Evolutionary conservation across 73 alveolate genomes (phyloP), one percentile per base, ranked within the genome.

Genomic region (Blepharisma stoltei): DNA sequence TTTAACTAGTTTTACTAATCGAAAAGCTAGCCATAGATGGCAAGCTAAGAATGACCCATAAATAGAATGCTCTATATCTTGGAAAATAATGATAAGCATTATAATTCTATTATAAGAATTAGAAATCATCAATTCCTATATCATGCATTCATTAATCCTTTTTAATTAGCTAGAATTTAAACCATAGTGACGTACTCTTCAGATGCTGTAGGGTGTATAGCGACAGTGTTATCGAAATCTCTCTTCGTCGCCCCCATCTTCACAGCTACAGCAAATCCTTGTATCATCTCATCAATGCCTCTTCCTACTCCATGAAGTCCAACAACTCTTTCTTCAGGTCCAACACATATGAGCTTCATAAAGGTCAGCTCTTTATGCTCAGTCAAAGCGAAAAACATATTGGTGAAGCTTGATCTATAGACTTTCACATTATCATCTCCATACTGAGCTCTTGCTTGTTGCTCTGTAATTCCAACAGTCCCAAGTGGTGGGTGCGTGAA

Each of bases 231-330:
- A 75, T 95, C 98, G 70, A 93, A 92, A 80, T 91, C 95, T 41
- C 78, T 83, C 79, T 94, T 95, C 7, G 98, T 94, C 6, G 98
- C 96, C 20, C 98, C 98, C 93, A 95, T 94, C 54, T 90, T 89
- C 70, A 95, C 81, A 27, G 98, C 97, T 18, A 95, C 96, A 5
- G 94, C 83, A 69, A 92, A 90, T 23, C 96, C 97, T 88, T 96
- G 93, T 23, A 95, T 92, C 79, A 92, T 93, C 83, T 95, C 99
- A 70, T 96, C 99, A 9, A 93, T 94, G 67, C 85, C 84, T 66
- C 93, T 88, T 21, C 98, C 97, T n/a, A 92, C 71, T 38, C 81
- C 81, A 76, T 96, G 99, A 76, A 87, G 81, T 60, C 98, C 99
- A 6, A 94, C 83, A n/a, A 96, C 90, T 82, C 84, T 90, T 71